Evolutionary conservation across 768 basidiomycete species (phyloP), one percentile per base, ranked within the genome.

Genomic region (Dentipellis fragilis): DNA sequence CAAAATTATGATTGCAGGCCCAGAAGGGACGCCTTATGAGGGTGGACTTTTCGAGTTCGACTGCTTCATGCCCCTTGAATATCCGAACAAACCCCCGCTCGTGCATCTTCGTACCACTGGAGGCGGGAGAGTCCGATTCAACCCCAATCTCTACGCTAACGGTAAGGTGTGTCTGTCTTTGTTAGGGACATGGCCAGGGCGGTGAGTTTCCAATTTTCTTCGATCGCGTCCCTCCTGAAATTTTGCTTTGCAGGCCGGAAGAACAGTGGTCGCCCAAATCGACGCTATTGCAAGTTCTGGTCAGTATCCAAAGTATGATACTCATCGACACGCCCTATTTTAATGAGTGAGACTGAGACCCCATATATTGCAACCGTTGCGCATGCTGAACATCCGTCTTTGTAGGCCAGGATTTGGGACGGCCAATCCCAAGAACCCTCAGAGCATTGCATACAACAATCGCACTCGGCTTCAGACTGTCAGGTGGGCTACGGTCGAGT

Each of bases 11-110:
- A 80, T 82, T 53, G 80, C 79, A 22, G 80, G 80, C 1, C 80
- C 80, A 72, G 81, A 81, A 66, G 80, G 79, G 40, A 85, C 83
- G 21, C 85, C 84, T 1, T 85, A 85, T 64, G 77, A 79, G 10
- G 81, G 80, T 12, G 84, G 84, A 4, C 80, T 85, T 62, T 84
- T 84, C 69, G 80, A 70, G 63, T 81, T 86, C 51, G 80, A 82
- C 62, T 78, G 77, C 60, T 79, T 78, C 63, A 71, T 81, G 58
- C 80, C 80, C 14, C 61, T 79, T 12, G 66, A 73, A 52, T 80
- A 81, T 63, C 78, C 80, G 8, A 63, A 72, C 47, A 64, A 50
- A 6, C 75, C 79, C 9, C 80, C 80, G 14, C 64, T 67, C 45
- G 67, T 80, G 67, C 73, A 79, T 59, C 66, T 81, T n/a, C 67